These are phyloP conservation scores for Thelonectria olida DNA, from an alignment of 2,329 filamentous ascomycete genomes.

Conservation along the genomic window DNA sequence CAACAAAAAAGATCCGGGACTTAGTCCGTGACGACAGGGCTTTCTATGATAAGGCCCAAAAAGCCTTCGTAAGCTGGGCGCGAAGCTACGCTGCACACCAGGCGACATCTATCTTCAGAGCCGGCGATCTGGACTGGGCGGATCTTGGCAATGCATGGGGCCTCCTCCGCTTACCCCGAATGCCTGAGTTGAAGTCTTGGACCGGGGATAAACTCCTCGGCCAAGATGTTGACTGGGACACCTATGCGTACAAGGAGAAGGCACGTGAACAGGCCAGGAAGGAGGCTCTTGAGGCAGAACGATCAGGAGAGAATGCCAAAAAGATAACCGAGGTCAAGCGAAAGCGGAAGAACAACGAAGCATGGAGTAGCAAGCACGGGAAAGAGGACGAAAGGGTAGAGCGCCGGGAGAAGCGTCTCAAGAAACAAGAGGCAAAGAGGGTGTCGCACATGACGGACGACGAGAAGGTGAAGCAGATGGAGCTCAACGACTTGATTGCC, in stretches of 20 bases:
- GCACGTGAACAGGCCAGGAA: slow-evolving; percentile 72
- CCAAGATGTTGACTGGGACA: slow-evolving; percentile 72
- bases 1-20: slow-evolving; percentile 69
- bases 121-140: slow-evolving; percentile 84
- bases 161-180: slow-evolving; percentile 85
- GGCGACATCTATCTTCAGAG: slow-evolving; percentile 88
- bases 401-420: slow-evolving; percentile 71
- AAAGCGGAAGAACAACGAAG: slow-evolving; percentile 70
- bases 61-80: slow-evolving; percentile 93
- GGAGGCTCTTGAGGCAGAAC: slow-evolving; percentile 62
- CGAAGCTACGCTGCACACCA: slow-evolving; percentile 92
- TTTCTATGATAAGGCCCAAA: slow-evolving; percentile 87
- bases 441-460: slow-evolving; percentile 74
- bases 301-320: slow-evolving; percentile 48
- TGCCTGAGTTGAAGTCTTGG: slow-evolving; percentile 87
- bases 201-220: slow-evolving; percentile 72
- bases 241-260: slow-evolving; percentile 77
- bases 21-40: slow-evolving; percentile 61
- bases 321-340: slow-evolving; percentile 56
- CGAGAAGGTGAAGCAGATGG: slow-evolving; percentile 69
- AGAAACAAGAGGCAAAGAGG: slow-evolving; percentile 70
- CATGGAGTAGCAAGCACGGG: slow-evolving; percentile 79
- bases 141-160: slow-evolving; percentile 87
- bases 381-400: slow-evolving; percentile 69
- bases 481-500: slow-evolving; percentile 71